A percentile compares a stretch with the other conserved stretches of the same genome.
Conservation (phyloP, 1,139 yeast genomes). For the Geotrichum restrictum region DNA sequence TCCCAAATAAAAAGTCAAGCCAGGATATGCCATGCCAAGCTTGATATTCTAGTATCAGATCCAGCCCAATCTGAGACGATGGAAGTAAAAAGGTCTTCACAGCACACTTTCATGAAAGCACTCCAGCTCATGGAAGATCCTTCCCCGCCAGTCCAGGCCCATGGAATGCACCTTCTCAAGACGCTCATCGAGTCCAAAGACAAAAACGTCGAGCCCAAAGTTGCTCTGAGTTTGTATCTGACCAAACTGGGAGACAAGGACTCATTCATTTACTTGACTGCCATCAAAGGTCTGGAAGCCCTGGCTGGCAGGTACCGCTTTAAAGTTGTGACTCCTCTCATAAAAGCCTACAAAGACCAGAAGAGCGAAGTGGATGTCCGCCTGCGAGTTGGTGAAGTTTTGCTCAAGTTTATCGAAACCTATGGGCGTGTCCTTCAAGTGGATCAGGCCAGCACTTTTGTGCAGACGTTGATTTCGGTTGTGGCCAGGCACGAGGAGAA, state of each 20-base stretch:
- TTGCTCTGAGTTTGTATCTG: slow-evolving; percentile 59
- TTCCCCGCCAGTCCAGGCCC: slow-evolving; percentile 78
- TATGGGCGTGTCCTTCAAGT: slow-evolving; percentile 46
- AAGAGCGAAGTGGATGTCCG: slow-evolving; percentile 53
- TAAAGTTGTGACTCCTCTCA: slow-evolving; percentile 43
- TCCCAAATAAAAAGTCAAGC: slow-evolving; percentile 23
- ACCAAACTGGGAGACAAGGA: slow-evolving; percentile 71
- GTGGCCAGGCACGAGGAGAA: slow-evolving; percentile 38
- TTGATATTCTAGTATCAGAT: slow-evolving; percentile 4
- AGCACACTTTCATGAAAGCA: slow-evolving; percentile 47
- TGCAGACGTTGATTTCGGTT: slow-evolving; percentile 40
- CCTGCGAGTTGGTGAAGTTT: slow-evolving; percentile 74
- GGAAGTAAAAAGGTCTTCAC: neutral
- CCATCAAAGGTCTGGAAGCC: slow-evolving; percentile 69
- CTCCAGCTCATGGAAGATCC: slow-evolving; percentile 69
- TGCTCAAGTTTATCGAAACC: slow-evolving; percentile 54
- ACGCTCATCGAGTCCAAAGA: slow-evolving; percentile 53
- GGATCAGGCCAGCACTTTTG: slow-evolving; percentile 29
- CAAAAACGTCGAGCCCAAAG: slow-evolving; percentile 49
- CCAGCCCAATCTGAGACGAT: neutral
- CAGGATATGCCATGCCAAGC: slow-evolving; percentile 19
- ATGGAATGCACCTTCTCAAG: slow-evolving; percentile 68
- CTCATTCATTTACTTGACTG: slow-evolving; percentile 80
- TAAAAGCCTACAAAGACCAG: slow-evolving; percentile 43
- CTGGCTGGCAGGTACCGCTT: slow-evolving; percentile 47